Base-by-base conservation (phyloP, 768 basidiomycete genomes). In the Phylloporus sp. region DNA sequence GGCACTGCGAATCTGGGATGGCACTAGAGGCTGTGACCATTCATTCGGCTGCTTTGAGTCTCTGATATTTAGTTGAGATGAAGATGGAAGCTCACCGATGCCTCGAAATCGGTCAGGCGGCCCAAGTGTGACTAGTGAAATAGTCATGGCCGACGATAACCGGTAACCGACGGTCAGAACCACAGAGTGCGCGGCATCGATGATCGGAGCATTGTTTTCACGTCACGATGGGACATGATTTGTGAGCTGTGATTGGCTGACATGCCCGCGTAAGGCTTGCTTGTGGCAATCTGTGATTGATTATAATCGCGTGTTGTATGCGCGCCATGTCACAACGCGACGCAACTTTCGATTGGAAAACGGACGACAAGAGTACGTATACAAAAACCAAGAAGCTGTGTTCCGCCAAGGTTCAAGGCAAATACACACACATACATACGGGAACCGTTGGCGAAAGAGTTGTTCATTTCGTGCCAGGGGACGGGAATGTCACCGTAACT, bases 401-500 rank as follows among this genome's bases (percentile, higher is more conserved):
- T 27, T 41, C n/a, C n/a, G n/a, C n/a, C n/a, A n/a, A n/a, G n/a
- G n/a, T n/a, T n/a, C 44, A 60, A 37, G 43, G 45, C 43, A 48
- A 53, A 44, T 46, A 54, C 32, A 55, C 46, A 63, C 42, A 51
- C 38, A 21, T 48, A 63, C 42, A 51, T 40, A 21, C 28, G 35
- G 29, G 48, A n/a, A n/a, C n/a, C 37, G 41, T 52, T 41, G 27
- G 57, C 24, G 52, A 38, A 52, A 43, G 35, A 38, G 36, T 44
- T 54, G 48, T 38, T 44, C 26, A 47, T 62, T 54, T 64, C 59
- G 18, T 51, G 46, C 50, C 40, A 50, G 56, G 58, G 31, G 62
- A 54, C 50, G 46, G 22, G 38, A 38, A 46, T 48, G 44, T 68
- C 59, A 70, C 52, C 67, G 66, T 60, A 73, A 61, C 67, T 90